Percentiles rank a stretch among this genome's conserved stretches.
These are phyloP conservation scores for Calonectria pauciramosa DNA, from an alignment of 2,329 filamentous ascomycete genomes.

Conservation along the genomic window DNA sequence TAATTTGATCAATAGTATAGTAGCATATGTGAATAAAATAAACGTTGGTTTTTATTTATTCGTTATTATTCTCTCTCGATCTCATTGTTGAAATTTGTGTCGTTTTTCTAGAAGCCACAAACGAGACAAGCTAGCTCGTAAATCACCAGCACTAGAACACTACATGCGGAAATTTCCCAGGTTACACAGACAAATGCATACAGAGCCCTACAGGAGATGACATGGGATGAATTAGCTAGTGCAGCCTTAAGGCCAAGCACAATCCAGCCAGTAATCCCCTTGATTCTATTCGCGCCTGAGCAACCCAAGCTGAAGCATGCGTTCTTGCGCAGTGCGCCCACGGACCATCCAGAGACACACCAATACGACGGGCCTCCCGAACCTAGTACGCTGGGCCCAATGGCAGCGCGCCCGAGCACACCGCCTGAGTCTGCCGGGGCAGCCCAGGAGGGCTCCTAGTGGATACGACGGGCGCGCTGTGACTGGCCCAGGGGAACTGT, in stretches of 20 bases:
- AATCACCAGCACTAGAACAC: background rate
- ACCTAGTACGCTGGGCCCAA: background rate
- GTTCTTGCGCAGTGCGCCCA: background rate
- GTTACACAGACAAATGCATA: background rate
- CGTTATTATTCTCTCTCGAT: no score
- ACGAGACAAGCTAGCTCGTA: background rate
- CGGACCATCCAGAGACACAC: background rate
- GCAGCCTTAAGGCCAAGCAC: background rate
- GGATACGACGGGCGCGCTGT: background rate
- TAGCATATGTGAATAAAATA: background rate
- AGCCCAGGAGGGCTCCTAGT: background rate
- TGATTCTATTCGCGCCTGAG: background rate
- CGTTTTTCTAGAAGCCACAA: no score
- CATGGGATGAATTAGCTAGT: background rate
- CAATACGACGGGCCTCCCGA: background rate
- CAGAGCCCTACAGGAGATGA: no score
- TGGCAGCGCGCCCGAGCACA: background rate
- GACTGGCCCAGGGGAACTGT: background rate
- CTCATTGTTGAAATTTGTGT: background rate
- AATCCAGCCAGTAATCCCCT: background rate
- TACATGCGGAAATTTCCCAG: background rate
- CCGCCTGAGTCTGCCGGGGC: background rate
- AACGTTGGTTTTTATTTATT: no score
- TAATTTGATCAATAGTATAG: background rate
- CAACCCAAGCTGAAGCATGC: background rate